phyloP scores from a whole-genome alignment of 805 yeast genomes.

The Wickerhamiella sorbophila region DNA sequence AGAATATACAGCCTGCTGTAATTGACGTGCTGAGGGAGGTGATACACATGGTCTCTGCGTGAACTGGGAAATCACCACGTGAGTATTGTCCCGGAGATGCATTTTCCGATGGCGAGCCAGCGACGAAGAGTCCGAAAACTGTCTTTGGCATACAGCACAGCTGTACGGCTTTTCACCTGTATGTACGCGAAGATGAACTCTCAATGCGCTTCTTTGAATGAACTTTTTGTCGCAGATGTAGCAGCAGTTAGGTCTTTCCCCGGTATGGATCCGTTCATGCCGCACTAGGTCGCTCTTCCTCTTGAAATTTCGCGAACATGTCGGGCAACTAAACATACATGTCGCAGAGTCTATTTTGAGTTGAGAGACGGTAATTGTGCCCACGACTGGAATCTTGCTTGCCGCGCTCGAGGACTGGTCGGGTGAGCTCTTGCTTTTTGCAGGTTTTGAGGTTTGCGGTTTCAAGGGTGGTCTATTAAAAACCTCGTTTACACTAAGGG shows the following conservation, averaged over 20 bases:
- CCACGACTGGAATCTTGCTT: constrained; percentile 6
- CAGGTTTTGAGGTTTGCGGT: no score
- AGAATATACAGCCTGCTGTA: no score
- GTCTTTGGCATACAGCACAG: constrained; percentile 30
- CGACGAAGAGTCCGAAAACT: constrained; percentile 26
- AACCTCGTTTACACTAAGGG: no score
- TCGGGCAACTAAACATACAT: constrained; percentile 22
- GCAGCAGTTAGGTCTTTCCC: constrained; percentile 29
- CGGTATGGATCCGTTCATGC: constrained; percentile 53
- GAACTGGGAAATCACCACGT: not conserved
- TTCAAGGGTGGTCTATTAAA: no score
- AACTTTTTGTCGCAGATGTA: constrained; percentile 56
- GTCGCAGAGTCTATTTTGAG: constrained; percentile 7
- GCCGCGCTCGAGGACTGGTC: not conserved
- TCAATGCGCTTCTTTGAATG: constrained; percentile 69
- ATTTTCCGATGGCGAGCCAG: constrained; percentile 73
- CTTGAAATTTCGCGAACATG: constrained; percentile 54
- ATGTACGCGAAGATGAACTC: constrained; percentile 68
- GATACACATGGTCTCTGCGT: not conserved
- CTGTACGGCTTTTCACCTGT: constrained; percentile 66
- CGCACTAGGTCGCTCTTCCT: constrained; percentile 73
- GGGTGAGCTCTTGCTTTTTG: no score
- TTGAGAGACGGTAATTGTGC: constrained; percentile 2
- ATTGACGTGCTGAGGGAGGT: not conserved
- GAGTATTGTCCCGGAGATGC: constrained; percentile 52